phyloP scores from a whole-genome alignment of 1,284 basidiomycete genomes.

The Rhodotorula mucilaginosa region DNA sequence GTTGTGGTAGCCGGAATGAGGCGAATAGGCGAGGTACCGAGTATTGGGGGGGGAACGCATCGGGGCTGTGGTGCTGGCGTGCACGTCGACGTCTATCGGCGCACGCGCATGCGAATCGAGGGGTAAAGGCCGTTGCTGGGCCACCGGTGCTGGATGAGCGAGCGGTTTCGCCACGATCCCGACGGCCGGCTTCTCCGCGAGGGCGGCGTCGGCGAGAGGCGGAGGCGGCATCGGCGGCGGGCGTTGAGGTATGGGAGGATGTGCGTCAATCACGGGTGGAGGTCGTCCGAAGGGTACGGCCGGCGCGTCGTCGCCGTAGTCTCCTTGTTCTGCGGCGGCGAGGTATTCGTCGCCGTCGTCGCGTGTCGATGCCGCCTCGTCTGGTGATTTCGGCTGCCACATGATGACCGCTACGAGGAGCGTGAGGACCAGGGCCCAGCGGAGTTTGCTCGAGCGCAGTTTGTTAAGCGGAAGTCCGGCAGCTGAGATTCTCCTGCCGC shows the following conservation, averaged over 20 bases:
- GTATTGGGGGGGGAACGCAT: neutral
- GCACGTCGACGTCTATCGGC: neutral
- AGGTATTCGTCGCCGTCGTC: neutral
- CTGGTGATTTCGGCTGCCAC: neutral
- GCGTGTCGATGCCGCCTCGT: neutral
- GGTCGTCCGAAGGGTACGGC: neutral
- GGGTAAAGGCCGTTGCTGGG: neutral
- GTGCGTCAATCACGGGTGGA: neutral
- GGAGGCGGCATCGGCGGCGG: neutral
- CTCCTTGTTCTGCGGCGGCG: neutral
- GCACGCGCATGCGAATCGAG: neutral
- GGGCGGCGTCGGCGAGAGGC: too few species aligned
- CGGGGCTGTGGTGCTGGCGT: neutral
- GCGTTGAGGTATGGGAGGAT: neutral
- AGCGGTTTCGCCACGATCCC: neutral
- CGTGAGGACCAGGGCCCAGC: neutral
- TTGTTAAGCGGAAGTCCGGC: neutral
- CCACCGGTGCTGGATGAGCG: neutral
- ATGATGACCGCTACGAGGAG: neutral
- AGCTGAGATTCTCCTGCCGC: neutral
- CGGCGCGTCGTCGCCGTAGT: neutral
- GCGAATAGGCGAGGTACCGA: conserved; percentile 39
- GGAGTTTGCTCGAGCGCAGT: neutral
- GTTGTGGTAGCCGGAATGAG: conserved; percentile 65
- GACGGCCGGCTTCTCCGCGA: neutral